These are phyloP conservation scores for Emericellopsis atlantica DNA, from an alignment of 2,329 filamentous ascomycete genomes.

Conservation along the genomic window DNA sequence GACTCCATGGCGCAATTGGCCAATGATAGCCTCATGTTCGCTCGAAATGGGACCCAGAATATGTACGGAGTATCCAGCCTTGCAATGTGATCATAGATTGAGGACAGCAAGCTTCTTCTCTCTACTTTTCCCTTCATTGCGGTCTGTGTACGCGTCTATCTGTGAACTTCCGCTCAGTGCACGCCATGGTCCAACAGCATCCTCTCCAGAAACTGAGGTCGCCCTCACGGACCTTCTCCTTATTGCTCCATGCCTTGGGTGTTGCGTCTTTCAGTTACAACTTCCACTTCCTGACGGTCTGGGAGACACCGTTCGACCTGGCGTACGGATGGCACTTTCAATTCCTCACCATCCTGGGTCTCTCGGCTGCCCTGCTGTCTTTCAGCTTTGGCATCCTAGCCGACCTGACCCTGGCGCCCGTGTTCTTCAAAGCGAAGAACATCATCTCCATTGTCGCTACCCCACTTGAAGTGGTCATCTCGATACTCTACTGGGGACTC, in stretches of 20 bases:
- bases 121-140: no score
- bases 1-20: no score
- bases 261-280: constrained; percentile 38
- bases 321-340: constrained; percentile 58
- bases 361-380: constrained; percentile 45
- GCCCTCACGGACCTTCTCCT: constrained; percentile 51
- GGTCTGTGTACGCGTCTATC: no score
- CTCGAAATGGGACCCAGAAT: no score
- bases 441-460: constrained; percentile 50
- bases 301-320: constrained; percentile 38
- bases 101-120: no score
- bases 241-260: constrained; percentile 45
- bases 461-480: constrained; percentile 60
- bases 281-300: constrained; percentile 36
- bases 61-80: no score
- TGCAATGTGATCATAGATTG: no score
- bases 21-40: no score
- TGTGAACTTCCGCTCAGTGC: not conserved
- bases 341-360: constrained; percentile 63
- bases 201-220: constrained; percentile 53
- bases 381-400: constrained; percentile 51
- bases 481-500: constrained; percentile 61
- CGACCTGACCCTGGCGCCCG: constrained; percentile 45
- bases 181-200: constrained; percentile 32
- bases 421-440: constrained; percentile 58